Evolutionary conservation across 192 early-diverging fungal genomes (phyloP).

Genomic region (Physocladia obscura): DNA sequence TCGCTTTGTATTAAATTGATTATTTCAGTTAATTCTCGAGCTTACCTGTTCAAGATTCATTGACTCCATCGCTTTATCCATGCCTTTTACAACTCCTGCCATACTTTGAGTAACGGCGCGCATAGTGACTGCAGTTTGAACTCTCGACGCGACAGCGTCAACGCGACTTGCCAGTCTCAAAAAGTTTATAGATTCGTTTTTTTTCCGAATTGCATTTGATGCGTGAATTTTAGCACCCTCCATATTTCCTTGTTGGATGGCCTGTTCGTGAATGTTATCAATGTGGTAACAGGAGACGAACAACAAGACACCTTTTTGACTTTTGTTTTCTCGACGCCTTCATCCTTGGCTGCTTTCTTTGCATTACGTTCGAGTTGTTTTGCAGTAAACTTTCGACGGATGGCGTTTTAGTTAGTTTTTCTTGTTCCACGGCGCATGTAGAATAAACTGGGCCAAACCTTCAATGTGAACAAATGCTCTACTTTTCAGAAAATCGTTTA

Average conservation of each 20-base stretch:
- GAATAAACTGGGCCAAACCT: conserved; percentile 27
- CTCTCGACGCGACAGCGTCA: conserved; percentile 85
- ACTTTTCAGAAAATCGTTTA: too few relatives aligned
- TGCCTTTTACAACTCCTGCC: conserved; percentile 84
- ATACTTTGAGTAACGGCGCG: conserved; percentile 78
- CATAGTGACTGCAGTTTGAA: conserved; percentile 95
- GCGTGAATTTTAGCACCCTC: conserved; percentile 94
- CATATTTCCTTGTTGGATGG: conserved; percentile 87
- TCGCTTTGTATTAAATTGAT: too few relatives aligned
- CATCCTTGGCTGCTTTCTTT: conserved; percentile 84
- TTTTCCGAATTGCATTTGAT: conserved; percentile 94
- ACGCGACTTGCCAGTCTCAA: conserved; percentile 84
- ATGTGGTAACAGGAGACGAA: not conserved
- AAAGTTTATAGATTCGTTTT: conserved; percentile 89
- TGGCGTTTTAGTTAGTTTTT: not conserved
- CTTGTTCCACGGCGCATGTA: not conserved
- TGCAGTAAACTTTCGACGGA: conserved; percentile 72
- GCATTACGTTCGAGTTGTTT: conserved; percentile 84
- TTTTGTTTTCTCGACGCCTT: conserved; percentile 73
- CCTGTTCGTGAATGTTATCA: conserved; percentile 20
- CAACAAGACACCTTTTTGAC: conserved; percentile 76
- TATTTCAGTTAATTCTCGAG: not conserved
- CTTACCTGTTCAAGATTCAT: conserved; percentile 95
- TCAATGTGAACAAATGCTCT: conserved; percentile 47
- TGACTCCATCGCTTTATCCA: conserved; percentile 89